A percentile compares a stretch with the other conserved stretches of the same genome.
Conservation (phyloP, 1,139 yeast genomes). For the Casaregolazyma suthepensis region DNA sequence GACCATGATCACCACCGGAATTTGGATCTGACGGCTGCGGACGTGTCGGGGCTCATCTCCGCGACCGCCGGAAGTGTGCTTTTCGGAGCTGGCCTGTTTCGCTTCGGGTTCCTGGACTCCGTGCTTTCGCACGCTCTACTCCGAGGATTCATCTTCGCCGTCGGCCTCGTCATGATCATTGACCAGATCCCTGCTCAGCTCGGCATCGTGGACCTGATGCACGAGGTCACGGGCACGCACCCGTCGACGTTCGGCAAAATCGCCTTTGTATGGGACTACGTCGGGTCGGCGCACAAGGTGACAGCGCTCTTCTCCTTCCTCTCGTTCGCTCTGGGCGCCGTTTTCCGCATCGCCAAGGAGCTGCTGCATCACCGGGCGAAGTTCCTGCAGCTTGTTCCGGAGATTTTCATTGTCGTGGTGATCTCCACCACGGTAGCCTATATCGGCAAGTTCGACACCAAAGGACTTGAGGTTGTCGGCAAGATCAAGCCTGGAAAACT, state of each 20-base stretch:
- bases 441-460: constrained; percentile 46
- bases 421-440: constrained; percentile 55
- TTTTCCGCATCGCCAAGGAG: constrained; percentile 25
- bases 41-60: constrained; percentile 66
- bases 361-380: background rate
- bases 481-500: constrained; percentile 45
- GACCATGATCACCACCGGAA: constrained; percentile 1
- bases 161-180: constrained; percentile 84
- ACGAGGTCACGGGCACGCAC: constrained; percentile 52
- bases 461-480: constrained; percentile 68
- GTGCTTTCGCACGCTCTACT: constrained; percentile 76
- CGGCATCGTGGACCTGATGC: constrained; percentile 47
- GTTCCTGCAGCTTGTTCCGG: constrained; percentile 54
- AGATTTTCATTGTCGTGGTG: constrained; percentile 69
- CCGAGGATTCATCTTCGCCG: constrained; percentile 87
- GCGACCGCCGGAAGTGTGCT: constrained; percentile 72
- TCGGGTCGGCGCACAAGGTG: constrained; percentile 30
- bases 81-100: constrained; percentile 68
- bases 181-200: constrained; percentile 69
- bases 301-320: constrained; percentile 32
- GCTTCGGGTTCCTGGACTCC: constrained; percentile 86
- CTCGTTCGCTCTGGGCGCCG: constrained; percentile 29
- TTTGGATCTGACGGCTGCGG: constrained; percentile 49
- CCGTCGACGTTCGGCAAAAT: constrained; percentile 67
- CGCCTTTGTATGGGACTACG: constrained; percentile 46